Conservation (phyloP, 352 stramenopile species). For the Pythium brachiatum region DNA sequence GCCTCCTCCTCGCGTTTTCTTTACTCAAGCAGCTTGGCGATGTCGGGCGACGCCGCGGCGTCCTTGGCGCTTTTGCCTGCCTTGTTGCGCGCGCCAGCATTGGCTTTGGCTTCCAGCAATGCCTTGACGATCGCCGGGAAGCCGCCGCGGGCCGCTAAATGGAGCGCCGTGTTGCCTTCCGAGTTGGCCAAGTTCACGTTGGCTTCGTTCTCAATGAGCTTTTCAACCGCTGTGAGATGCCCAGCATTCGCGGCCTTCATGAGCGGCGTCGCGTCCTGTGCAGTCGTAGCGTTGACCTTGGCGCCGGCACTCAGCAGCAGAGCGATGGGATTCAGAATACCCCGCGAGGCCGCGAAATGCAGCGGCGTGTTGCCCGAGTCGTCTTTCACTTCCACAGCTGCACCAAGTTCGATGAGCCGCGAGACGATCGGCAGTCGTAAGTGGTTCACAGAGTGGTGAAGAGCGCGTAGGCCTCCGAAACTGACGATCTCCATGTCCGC, state of each 20-base stretch:
- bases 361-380: slow-evolving; percentile 84
- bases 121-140: slow-evolving; percentile 71
- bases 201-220: slow-evolving; percentile 83
- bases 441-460: slow-evolving; percentile 88
- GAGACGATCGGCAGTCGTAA: slow-evolving; percentile 54
- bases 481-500: slow-evolving; percentile 65
- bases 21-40: slow-evolving; percentile 53
- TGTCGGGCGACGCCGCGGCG: slow-evolving; percentile 55
- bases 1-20: not conserved
- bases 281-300: slow-evolving; percentile 72
- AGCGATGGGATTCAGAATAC: slow-evolving; percentile 84
- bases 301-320: slow-evolving; percentile 72
- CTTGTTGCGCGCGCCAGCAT: slow-evolving; percentile 62
- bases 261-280: slow-evolving; percentile 78
- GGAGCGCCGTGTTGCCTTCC: slow-evolving; percentile 83
- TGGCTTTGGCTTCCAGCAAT: slow-evolving; percentile 56
- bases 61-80: slow-evolving; percentile 74
- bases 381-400: slow-evolving; percentile 74
- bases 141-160: slow-evolving; percentile 77
- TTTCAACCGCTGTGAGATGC: slow-evolving; percentile 80
- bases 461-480: slow-evolving; percentile 76
- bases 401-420: slow-evolving; percentile 73
- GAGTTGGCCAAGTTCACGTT: slow-evolving; percentile 57
- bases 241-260: slow-evolving; percentile 85
- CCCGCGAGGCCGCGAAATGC: slow-evolving; percentile 76